phyloP scores from a whole-genome alignment of 306 rosid species.

The Ormosia emarginata region DNA sequence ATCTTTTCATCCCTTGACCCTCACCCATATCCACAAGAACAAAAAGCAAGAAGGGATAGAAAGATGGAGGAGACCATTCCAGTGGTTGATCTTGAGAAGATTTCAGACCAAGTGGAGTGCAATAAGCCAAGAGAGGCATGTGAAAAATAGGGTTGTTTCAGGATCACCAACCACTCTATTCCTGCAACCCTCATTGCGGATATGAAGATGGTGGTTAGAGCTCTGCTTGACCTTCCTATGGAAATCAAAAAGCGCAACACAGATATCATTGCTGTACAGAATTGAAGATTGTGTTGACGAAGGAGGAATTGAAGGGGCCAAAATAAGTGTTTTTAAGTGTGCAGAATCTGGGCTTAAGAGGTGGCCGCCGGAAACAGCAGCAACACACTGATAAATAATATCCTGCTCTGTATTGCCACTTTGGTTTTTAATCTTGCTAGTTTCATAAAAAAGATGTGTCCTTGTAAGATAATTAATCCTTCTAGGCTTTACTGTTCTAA shows the following conservation, averaged over 20 bases:
- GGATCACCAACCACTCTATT: conserved; percentile 50
- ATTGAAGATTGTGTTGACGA: no score
- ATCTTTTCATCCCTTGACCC: background rate
- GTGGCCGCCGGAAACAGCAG: no score
- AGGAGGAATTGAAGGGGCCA: no score
- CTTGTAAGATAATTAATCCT: no score
- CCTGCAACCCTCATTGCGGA: conserved; percentile 40
- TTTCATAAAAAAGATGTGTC: no score
- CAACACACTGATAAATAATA: no score
- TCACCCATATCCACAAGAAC: background rate
- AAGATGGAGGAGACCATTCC: conserved; percentile 27
- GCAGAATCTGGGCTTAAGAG: no score
- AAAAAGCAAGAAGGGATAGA: background rate
- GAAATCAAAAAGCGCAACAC: conserved; percentile 51
- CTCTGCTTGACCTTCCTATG: conserved; percentile 50
- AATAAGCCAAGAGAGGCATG: no score
- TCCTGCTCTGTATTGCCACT: no score
- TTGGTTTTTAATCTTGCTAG: no score
- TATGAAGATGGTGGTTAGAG: conserved; percentile 41
- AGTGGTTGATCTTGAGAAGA: conserved; percentile 29
- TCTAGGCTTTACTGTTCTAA: no score
- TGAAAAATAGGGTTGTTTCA: conserved; percentile 63
- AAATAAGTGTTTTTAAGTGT: no score
- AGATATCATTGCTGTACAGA: conserved; percentile 30
- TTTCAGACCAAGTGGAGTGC: conserved; percentile 14